phyloP scores from a whole-genome alignment of 2,329 filamentous ascomycete species.

The Ceratocystis diversiconidia region DNA sequence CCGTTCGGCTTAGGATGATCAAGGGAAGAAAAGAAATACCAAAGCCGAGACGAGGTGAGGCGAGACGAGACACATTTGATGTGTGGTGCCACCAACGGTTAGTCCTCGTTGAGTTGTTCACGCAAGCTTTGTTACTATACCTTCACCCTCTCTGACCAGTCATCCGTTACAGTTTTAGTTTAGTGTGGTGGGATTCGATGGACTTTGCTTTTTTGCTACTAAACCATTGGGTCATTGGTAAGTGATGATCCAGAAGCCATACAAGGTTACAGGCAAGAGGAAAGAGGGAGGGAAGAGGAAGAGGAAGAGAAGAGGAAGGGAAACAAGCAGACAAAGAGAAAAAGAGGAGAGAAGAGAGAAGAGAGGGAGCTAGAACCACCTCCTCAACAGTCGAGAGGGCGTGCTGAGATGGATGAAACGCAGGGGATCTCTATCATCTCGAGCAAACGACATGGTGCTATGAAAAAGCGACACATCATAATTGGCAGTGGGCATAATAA shows the following conservation, averaged over 20 bases:
- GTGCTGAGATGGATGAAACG: neutral
- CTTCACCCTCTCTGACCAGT: neutral
- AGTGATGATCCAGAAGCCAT: neutral
- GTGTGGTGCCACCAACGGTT: neutral
- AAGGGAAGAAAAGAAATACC: neutral
- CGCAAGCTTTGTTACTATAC: neutral
- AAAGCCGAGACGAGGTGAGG: neutral
- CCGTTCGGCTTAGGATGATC: neutral
- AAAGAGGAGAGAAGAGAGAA: neutral
- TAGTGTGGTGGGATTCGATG: neutral
- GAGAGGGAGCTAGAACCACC: neutral
- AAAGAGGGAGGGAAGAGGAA: neutral
- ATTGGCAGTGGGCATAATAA: neutral
- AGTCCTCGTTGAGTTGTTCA: neutral
- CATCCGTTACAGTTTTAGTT: neutral
- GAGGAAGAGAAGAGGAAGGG: neutral
- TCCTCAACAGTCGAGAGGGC: neutral
- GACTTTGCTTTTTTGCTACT: neutral
- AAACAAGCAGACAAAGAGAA: neutral
- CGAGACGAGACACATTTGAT: neutral
- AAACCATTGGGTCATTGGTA: neutral
- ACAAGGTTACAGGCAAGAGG: neutral
- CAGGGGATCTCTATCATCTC: neutral
- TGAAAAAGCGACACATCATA: neutral
- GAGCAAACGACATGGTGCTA: neutral